Percentiles rank a stretch among this genome's conserved stretches.
These are phyloP conservation scores for Linnemannia zychae DNA, from an alignment of 192 early-diverging fungal genomes.

Conservation along the genomic window DNA sequence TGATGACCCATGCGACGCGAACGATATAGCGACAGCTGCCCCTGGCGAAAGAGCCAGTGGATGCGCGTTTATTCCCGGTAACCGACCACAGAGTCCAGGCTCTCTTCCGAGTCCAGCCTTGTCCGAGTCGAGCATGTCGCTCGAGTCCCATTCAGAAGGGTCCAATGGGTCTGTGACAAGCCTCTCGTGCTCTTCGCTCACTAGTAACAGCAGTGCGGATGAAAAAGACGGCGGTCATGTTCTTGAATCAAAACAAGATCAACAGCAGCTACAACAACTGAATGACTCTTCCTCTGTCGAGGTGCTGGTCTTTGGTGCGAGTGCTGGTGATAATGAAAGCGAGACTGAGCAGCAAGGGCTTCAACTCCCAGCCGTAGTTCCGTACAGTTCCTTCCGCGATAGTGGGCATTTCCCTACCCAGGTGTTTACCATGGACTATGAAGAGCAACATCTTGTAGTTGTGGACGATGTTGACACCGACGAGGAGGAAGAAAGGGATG, in stretches of 20 bases:
- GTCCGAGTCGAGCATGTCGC: slow-evolving; percentile 1
- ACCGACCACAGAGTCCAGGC: neutral
- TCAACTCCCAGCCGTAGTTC: neutral
- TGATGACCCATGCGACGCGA: neutral
- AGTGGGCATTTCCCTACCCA: slow-evolving; percentile 30
- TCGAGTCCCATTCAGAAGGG: neutral
- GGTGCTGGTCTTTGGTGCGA: neutral
- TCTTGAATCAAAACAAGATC: neutral
- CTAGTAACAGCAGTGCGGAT: neutral
- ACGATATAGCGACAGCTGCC: neutral
- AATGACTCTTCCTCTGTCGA: neutral
- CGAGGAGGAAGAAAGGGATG: neutral
- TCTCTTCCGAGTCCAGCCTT: neutral
- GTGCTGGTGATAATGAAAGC: neutral
- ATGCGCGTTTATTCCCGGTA: neutral
- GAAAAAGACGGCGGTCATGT: neutral
- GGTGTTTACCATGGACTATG: neutral
- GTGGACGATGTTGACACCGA: neutral
- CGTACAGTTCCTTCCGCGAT: neutral
- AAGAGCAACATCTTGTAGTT: slow-evolving; percentile 4
- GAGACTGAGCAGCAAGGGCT: neutral
- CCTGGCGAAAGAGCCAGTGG: neutral
- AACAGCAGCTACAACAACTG: neutral
- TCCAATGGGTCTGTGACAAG: slow-evolving; percentile 6
- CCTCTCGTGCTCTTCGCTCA: slow-evolving; percentile 3